Evolutionary conservation across 768 basidiomycete species (phyloP).

Genomic region (Trametes meyenii): DNA sequence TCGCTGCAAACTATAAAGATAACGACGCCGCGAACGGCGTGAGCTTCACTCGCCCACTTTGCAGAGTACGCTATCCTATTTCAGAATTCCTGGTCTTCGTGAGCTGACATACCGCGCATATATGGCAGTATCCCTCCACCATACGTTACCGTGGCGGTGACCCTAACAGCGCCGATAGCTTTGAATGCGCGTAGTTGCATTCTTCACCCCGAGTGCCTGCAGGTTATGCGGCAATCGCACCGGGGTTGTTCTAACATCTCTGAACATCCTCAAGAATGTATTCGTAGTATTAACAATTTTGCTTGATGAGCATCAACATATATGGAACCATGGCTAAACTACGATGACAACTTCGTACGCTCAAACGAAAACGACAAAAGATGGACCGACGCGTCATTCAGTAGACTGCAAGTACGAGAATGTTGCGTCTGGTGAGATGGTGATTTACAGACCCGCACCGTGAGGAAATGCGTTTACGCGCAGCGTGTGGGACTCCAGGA

Average conservation of each 20-base stretch:
- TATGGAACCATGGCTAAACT: too few species aligned
- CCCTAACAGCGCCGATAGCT: slow-evolving; percentile 11
- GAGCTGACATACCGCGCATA: not conserved
- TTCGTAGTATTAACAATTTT: too few species aligned
- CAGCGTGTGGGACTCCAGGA: too few species aligned
- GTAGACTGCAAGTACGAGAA: too few species aligned
- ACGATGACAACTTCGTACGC: too few species aligned
- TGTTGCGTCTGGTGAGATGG: too few species aligned
- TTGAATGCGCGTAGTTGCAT: slow-evolving; percentile 8
- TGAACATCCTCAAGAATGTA: too few species aligned
- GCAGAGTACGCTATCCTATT: slow-evolving; percentile 19
- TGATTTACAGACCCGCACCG: too few species aligned
- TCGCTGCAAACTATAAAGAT: slow-evolving; percentile 24
- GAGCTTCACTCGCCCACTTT: slow-evolving; percentile 27
- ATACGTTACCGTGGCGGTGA: slow-evolving; percentile 14
- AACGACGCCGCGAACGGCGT: slow-evolving; percentile 27
- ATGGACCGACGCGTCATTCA: too few species aligned
- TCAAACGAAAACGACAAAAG: too few species aligned
- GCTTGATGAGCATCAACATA: not conserved
- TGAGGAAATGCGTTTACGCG: too few species aligned
- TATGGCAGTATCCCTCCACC: slow-evolving; percentile 13
- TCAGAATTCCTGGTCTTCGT: not conserved
- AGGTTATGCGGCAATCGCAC: not conserved
- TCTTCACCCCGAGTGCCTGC: not conserved
- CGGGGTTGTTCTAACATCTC: too few species aligned